Evolutionary conservation across 139 green algal species (phyloP).

Genomic region (Volvox reticuliferus): DNA sequence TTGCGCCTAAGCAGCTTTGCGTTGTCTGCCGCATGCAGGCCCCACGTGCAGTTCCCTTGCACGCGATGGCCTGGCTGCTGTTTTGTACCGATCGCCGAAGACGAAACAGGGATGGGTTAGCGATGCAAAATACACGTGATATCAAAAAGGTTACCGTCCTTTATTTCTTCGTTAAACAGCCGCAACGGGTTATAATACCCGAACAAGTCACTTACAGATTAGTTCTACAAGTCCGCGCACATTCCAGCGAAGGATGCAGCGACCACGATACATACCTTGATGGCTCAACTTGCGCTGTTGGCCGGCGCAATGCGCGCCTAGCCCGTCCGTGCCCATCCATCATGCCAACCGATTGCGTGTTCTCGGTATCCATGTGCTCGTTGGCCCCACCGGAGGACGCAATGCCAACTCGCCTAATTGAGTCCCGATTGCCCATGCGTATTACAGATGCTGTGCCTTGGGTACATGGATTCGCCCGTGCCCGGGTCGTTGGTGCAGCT

Average conservation of each 20-base stretch:
- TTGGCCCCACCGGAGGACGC: background rate
- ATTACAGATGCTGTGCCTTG: background rate
- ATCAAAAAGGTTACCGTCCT: too few species aligned
- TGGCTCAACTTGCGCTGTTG: constrained; percentile 17
- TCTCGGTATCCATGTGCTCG: background rate
- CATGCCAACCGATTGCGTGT: background rate
- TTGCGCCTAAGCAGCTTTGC: background rate
- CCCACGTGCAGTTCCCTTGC: background rate
- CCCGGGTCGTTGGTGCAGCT: background rate
- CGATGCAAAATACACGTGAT: too few species aligned
- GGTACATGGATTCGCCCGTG: background rate
- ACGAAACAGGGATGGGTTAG: too few species aligned
- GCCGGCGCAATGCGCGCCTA: background rate
- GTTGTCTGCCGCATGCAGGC: background rate
- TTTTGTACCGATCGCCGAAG: background rate
- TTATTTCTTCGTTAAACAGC: too few species aligned
- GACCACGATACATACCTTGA: background rate
- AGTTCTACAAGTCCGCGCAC: too few species aligned
- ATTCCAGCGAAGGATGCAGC: too few species aligned
- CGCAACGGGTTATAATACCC: too few species aligned
- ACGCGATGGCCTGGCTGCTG: background rate
- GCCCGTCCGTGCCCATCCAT: background rate
- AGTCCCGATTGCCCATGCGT: background rate
- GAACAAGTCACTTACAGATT: too few species aligned
- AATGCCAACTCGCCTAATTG: background rate